Evolutionary conservation across 345 rosid species (phyloP).

Genomic region (Geranium rotundifolium): DNA sequence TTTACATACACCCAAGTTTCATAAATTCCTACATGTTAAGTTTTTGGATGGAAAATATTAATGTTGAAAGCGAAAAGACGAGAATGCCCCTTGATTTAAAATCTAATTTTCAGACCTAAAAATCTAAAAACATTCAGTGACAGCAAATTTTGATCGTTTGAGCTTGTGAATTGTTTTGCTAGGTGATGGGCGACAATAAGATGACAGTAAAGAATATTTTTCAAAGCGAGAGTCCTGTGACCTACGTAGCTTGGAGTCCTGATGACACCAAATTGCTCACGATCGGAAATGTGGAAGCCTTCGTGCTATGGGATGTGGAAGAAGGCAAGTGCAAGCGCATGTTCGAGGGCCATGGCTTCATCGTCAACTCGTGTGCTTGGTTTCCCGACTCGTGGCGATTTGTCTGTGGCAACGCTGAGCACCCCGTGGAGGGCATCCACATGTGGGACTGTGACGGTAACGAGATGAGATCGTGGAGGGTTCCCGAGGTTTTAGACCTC

Average conservation of each 20-base stretch:
- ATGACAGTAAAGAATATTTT: slow-evolving; percentile 44
- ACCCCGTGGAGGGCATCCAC: slow-evolving; percentile 69
- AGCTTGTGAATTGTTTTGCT: slow-evolving; percentile 6
- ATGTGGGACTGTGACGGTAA: slow-evolving; percentile 85
- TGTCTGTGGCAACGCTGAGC: slow-evolving; percentile 69
- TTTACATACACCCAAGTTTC: too few species aligned
- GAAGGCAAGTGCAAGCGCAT: slow-evolving; percentile 79
- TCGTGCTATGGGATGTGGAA: slow-evolving; percentile 88
- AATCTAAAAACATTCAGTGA: too few species aligned
- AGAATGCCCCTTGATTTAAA: too few species aligned
- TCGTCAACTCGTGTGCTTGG: slow-evolving; percentile 91
- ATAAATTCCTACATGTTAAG: too few species aligned
- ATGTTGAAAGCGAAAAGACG: too few species aligned
- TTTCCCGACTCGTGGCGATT: slow-evolving; percentile 82
- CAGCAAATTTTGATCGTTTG: too few species aligned
- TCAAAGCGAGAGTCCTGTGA: slow-evolving; percentile 61
- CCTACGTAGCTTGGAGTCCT: slow-evolving; percentile 85
- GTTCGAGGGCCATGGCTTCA: slow-evolving; percentile 68
- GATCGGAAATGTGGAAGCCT: slow-evolving; percentile 69
- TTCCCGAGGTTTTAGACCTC: slow-evolving; percentile 77
- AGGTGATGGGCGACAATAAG: slow-evolving; percentile 58
- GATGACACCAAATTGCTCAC: slow-evolving; percentile 71
- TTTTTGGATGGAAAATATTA: too few species aligned
- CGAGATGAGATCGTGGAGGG: slow-evolving; percentile 77
- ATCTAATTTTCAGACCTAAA: too few species aligned